A percentile compares a stretch with the other conserved stretches of the same genome.
phyloP scores from a whole-genome alignment of 768 basidiomycete genomes.

The Suillus sp. region DNA sequence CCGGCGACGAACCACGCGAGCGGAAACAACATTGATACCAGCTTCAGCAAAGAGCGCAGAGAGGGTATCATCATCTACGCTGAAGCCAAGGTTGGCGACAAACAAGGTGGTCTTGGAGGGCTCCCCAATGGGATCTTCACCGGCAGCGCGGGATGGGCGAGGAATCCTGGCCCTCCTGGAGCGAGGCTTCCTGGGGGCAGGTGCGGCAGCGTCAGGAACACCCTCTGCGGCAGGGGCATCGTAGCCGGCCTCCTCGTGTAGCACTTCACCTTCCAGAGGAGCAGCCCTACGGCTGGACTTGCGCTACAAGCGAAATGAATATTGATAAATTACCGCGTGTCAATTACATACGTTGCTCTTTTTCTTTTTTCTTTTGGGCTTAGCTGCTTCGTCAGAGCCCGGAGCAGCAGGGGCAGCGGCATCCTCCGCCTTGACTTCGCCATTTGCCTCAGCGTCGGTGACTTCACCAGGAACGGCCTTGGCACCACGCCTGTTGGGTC shows the following conservation, averaged over 20 bases:
- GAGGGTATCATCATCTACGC: constrained; percentile 83
- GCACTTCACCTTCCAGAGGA: constrained; percentile 35
- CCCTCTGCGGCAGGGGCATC: constrained; percentile 40
- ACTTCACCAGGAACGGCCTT: constrained; percentile 89
- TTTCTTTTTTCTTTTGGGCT: constrained; percentile 83
- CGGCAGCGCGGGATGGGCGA: constrained; percentile 67
- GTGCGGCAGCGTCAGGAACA: constrained; percentile 37
- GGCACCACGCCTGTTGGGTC: constrained; percentile 81
- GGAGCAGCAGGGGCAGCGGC: constrained; percentile 42
- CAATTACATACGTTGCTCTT: constrained; percentile 51
- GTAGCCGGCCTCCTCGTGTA: constrained; percentile 30
- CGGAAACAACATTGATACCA: constrained; percentile 78
- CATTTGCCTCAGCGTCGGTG: constrained; percentile 87
- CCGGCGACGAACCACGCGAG: constrained; percentile 85
- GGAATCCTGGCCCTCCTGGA: constrained; percentile 58
- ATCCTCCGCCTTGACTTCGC: constrained; percentile 65
- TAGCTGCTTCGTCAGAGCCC: constrained; percentile 56
- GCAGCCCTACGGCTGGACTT: constrained; percentile 48
- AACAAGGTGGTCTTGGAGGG: constrained; percentile 90
- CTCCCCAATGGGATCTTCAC: constrained; percentile 85
- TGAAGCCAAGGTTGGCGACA: constrained; percentile 98
- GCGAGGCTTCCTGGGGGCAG: constrained; percentile 50
- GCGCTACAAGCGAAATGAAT: constrained; percentile 45
- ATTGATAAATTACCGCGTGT: constrained; percentile 12
- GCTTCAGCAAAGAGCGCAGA: constrained; percentile 83